Evolutionary conservation across 129 eudicot genomes (phyloP).

Genomic region (Tagetes erecta): DNA sequence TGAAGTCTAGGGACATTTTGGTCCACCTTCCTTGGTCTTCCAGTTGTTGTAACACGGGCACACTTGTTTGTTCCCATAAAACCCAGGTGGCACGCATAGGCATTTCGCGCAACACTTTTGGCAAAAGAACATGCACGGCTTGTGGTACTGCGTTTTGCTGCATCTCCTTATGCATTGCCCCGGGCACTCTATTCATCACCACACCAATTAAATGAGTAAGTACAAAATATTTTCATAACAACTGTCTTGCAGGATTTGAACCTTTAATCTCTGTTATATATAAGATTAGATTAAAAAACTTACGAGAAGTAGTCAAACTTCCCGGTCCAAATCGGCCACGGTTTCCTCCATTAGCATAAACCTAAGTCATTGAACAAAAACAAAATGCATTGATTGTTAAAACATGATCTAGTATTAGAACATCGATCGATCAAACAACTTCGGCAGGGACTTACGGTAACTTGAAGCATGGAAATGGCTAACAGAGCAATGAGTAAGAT

Average conservation of each 20-base stretch:
- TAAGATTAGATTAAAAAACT: conserved; percentile 29
- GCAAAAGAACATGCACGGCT: conserved; percentile 87
- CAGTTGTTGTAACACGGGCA: conserved; percentile 97
- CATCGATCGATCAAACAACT: background rate
- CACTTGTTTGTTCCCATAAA: conserved; percentile 71
- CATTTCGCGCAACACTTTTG: conserved; percentile 80
- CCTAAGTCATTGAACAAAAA: conserved; percentile 23
- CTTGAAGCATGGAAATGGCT: conserved; percentile 55
- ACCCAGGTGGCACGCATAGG: conserved; percentile 83
- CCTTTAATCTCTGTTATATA: background rate
- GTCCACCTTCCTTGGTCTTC: conserved; percentile 92
- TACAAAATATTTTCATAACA: too few species aligned
- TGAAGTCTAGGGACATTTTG: conserved; percentile 65
- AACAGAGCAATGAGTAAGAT: conserved; percentile 46
- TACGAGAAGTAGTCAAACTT: conserved; percentile 67
- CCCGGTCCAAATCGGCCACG: conserved; percentile 63
- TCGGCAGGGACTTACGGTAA: conserved; percentile 30
- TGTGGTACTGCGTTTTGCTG: conserved; percentile 74
- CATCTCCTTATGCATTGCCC: conserved; percentile 76
- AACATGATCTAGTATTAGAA: background rate
- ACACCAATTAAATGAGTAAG: background rate
- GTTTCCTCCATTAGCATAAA: conserved; percentile 28
- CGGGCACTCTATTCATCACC: conserved; percentile 63
- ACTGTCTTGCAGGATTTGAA: too few species aligned
- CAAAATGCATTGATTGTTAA: background rate